A percentile compares a stretch with the other conserved stretches of the same genome.
Conservation (phyloP, 352 stramenopile genomes). For the Globisporangium alternatum region DNA sequence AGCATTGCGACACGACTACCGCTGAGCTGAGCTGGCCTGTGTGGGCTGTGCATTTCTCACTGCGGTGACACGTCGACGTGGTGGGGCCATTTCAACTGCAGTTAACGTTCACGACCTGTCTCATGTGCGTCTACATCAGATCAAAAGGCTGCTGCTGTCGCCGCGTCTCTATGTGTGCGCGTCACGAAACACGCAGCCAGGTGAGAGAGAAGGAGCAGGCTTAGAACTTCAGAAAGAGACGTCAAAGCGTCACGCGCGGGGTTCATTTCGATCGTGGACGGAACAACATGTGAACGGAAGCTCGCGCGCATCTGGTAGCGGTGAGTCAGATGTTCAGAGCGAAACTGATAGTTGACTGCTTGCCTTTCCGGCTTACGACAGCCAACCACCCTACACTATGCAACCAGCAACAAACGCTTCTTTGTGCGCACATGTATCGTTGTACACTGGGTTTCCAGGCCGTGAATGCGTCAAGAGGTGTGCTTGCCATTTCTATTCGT, state of each 20-base stretch:
- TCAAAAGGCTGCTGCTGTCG: neutral
- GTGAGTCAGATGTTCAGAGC: neutral
- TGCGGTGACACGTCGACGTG: neutral
- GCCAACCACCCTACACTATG: neutral
- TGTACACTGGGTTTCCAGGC: neutral
- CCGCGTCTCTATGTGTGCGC: neutral
- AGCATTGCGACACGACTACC: slow-evolving; percentile 7
- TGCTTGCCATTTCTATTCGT: neutral
- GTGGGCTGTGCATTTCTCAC: neutral
- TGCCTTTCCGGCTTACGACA: neutral
- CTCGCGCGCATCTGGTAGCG: neutral
- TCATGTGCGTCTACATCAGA: neutral
- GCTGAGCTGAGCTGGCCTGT: slow-evolving; percentile 5
- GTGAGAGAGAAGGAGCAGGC: neutral
- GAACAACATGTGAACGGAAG: neutral
- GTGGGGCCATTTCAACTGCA: neutral
- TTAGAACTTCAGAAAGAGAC: slow-evolving; percentile 5
- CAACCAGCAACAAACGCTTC: neutral
- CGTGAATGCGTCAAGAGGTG: neutral
- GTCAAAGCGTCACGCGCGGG: neutral
- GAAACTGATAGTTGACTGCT: neutral
- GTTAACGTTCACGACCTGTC: neutral
- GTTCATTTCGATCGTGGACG: neutral
- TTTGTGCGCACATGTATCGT: too few species aligned
- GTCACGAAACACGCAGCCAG: neutral